phyloP scores from a whole-genome alignment of 2,329 filamentous ascomycete species.

The Blumeria hordei region DNA sequence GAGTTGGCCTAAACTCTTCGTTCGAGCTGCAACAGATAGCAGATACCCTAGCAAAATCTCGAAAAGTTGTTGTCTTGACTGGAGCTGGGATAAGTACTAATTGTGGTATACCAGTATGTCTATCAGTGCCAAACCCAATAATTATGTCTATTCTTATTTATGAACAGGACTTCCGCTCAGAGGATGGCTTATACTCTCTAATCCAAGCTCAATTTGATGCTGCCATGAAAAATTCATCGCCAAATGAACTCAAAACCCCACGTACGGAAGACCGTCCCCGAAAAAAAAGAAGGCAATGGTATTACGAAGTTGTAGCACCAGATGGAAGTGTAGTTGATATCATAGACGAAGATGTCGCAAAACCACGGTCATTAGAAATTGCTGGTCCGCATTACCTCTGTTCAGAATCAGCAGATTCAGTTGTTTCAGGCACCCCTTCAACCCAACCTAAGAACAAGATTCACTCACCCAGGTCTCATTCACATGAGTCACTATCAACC shows the following conservation, averaged over 20 bases:
- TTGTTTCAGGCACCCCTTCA: no score
- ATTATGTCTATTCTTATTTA: constrained; percentile 5
- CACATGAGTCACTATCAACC: no score
- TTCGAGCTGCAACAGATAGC: constrained; percentile 35
- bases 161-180: constrained; percentile 42
- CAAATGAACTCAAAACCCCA: constrained; percentile 12
- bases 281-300: constrained; percentile 14
- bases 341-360: constrained; percentile 8
- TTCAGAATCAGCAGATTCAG: no score
- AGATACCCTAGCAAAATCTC: constrained; percentile 35
- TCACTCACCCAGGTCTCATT: no score
- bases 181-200: constrained; percentile 47
- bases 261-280: constrained; percentile 15
- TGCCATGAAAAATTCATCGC: constrained; percentile 18
- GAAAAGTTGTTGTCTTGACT: constrained; percentile 46
- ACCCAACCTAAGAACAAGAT: no score
- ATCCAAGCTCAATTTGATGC: constrained; percentile 44
- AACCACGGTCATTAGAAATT: constrained; percentile 2
- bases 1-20: constrained; percentile 9
- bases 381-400: no score
- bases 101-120: constrained; percentile 44
- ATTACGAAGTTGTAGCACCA: constrained; percentile 12
- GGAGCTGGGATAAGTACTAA: constrained; percentile 55
- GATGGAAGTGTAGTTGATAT: constrained; percentile 11
- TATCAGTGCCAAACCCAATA: not conserved